Evolutionary conservation across 2,329 filamentous ascomycete species (phyloP).

Genomic region (Fusarium subtropicale): DNA sequence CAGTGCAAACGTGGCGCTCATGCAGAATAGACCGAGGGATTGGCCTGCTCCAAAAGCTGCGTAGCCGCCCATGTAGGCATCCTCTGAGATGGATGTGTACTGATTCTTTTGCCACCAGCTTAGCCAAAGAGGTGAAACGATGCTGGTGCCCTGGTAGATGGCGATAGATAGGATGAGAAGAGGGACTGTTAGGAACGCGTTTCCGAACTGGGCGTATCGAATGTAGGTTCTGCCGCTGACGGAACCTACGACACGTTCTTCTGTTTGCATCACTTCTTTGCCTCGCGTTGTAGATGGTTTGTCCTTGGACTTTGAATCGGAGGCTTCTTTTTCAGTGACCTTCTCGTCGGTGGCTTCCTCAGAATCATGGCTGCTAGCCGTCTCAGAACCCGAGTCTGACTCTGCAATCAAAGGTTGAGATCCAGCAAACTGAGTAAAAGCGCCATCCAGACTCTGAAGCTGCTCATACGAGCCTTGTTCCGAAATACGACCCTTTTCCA

Average conservation of each 20-base stretch:
- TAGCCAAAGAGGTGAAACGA: conserved; percentile 27
- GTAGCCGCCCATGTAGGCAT: conserved; percentile 30
- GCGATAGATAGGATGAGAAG: conserved; percentile 14
- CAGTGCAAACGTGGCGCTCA: conserved; percentile 19
- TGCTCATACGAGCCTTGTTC: conserved; percentile 24
- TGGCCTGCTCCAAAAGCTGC: conserved; percentile 23
- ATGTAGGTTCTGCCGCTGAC: conserved; percentile 29
- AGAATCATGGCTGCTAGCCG: background rate
- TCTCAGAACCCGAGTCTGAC: background rate
- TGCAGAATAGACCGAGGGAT: conserved; percentile 19
- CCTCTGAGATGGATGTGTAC: conserved; percentile 12
- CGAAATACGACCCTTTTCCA: conserved; percentile 10
- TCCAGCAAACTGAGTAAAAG: conserved; percentile 8
- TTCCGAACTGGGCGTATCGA: conserved; percentile 27
- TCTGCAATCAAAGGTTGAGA: background rate
- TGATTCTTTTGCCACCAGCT: conserved; percentile 32
- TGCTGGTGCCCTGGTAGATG: conserved; percentile 24
- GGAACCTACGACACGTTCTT: conserved; percentile 24
- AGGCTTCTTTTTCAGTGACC: rapidly evolving
- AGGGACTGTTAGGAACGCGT: conserved; percentile 19
- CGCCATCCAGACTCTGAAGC: background rate
- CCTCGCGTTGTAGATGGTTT: background rate
- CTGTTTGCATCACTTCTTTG: conserved; percentile 31
- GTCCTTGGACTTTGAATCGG: rapidly evolving
- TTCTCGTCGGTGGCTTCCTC: rapidly evolving